Evolutionary conservation across 371 early-diverging fungal genomes (phyloP), one percentile per base, ranked within the genome.

Genomic region (Syncephalastrum sp.): DNA sequence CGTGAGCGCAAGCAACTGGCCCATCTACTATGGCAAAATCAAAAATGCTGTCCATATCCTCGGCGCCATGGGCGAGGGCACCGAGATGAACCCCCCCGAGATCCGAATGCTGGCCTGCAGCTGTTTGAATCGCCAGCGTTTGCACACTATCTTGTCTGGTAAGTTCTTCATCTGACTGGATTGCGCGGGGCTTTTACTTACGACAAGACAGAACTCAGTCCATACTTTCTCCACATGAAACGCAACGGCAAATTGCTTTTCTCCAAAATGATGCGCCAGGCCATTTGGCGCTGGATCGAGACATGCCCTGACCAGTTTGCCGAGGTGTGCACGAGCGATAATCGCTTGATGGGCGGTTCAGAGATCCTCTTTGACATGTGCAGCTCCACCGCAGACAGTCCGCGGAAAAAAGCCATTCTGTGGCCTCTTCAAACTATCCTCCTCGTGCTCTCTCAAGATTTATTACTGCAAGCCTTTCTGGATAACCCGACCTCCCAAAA

Each of bases 231-330:
- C 29, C 81, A 84, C 43, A 84, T 92, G 61, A 77, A 84, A 54
- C 77, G 82, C 8, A 69, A 84, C 3, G 86, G 86, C 1, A 90
- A 88, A 62, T 63, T 84, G 21, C 65, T 83, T 10, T 81, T 87
- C 59, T 83, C 90, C 0, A 81, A 83, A 41, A 81, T 87, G 50
- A 77, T 91, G 52, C 81, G 88, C 21, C 84, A 82, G 17, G 84
- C 88, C 5, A 91, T 93, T 53, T 93, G 92, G 92, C 85, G 86
- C 59, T 93, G 91, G 91, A 92, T 93, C 27, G 90, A 91, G 50
- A 73, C 80, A 0, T 87, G 82, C 49, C 91, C 92, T 0, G 52
- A 65, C 3, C 86, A 92, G 50, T 91, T 91, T 68, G 79, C 82
- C 3, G 69, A 74, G 47, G 76, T 92, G 4, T 88, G 83, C 58